Evolutionary conservation across 2,329 filamentous ascomycete species (phyloP), one percentile per base, ranked within the genome.

Genomic region (Diaporthe citri): DNA sequence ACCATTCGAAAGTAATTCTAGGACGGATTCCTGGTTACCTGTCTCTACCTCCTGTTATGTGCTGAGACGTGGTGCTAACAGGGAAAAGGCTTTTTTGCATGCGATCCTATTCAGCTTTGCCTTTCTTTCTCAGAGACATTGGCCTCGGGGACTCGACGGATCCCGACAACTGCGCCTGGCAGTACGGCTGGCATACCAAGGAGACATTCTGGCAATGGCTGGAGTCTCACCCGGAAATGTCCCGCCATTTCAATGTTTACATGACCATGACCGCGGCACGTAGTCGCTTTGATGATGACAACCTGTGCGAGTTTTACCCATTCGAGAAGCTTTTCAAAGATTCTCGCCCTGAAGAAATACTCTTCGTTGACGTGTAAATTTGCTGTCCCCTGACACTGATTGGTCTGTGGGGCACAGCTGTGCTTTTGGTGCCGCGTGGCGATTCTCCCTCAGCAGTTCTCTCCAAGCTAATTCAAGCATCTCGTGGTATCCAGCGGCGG

Each of bases 121-220:
- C 60, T 7, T 51, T 66, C 28, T 66, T 66, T 43, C 60, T 66
- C 6, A 66, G 60, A n/a, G 60, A 66, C 0, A 66, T 66, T 36
- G 20, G 17, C 2, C 60, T 66, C 7, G 25, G 43, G 7, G 20
- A 66, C 43, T 51, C 60, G 9, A 48, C 60, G 22, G 43, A 66
- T 34, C 60, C 60, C 20, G 28, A 66, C 4, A 25, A 51, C 9
- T 51, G 43, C 25, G 25, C 43, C 28, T 66, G 28, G 60, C 60
- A 66, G 41, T 66, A 36, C 31, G 60, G 60, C 20, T 66, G 60
- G 60, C 25, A 66, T n/a, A 66, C 60, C 25, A 66, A 66, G 28
- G 60, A 66, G 22, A 66, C 60, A 48, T 66, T 66, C 28, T 66
- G 60, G 60, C 20, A 66, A 25, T 66, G 60, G 60, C 43, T 66